A percentile compares a stretch with the other conserved stretches of the same genome.
Evolutionary conservation across 1,284 basidiomycete species (phyloP).

Genomic region (Fomitopsis betulina): DNA sequence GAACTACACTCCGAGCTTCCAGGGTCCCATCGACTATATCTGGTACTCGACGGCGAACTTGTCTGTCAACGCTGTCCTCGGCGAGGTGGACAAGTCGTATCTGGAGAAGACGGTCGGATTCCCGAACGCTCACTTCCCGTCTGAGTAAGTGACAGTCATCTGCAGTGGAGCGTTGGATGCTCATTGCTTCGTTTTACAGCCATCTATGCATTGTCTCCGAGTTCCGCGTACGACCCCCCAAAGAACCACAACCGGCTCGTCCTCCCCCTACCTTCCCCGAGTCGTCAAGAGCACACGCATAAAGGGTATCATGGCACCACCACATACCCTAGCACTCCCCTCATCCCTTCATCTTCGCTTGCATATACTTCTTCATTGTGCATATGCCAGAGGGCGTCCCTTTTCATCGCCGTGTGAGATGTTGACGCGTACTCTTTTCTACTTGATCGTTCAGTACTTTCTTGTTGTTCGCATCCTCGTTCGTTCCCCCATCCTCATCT

Average conservation of each 20-base stretch:
- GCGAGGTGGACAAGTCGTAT: constrained; percentile 86
- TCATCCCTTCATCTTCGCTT: constrained; percentile 11
- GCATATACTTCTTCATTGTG: constrained; percentile 23
- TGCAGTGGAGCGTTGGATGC: constrained; percentile 14
- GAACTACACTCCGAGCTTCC: constrained; percentile 87
- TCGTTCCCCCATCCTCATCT: constrained; percentile 5
- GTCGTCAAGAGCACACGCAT: constrained; percentile 27
- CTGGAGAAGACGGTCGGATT: constrained; percentile 93
- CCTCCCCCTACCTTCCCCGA: constrained; percentile 35
- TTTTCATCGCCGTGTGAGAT: constrained; percentile 9
- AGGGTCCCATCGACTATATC: constrained; percentile 88
- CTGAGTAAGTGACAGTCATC: constrained; percentile 64
- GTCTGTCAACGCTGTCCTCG: constrained; percentile 82
- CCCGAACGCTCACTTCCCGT: constrained; percentile 95
- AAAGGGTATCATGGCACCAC: constrained; percentile 20
- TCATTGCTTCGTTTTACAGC: constrained; percentile 31
- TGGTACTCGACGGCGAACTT: constrained; percentile 85
- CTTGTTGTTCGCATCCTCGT: constrained; percentile 11
- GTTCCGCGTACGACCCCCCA: constrained; percentile 72
- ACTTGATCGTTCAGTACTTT: neutral
- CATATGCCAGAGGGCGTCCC: constrained; percentile 13
- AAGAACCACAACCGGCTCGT: constrained; percentile 35
- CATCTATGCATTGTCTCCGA: constrained; percentile 64
- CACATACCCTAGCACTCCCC: constrained; percentile 12
- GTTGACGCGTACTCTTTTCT: constrained; percentile 1